Evolutionary conservation across 129 eudicot genomes (phyloP), one percentile per base, ranked within the genome.

Genomic region (Escallonia rubra): DNA sequence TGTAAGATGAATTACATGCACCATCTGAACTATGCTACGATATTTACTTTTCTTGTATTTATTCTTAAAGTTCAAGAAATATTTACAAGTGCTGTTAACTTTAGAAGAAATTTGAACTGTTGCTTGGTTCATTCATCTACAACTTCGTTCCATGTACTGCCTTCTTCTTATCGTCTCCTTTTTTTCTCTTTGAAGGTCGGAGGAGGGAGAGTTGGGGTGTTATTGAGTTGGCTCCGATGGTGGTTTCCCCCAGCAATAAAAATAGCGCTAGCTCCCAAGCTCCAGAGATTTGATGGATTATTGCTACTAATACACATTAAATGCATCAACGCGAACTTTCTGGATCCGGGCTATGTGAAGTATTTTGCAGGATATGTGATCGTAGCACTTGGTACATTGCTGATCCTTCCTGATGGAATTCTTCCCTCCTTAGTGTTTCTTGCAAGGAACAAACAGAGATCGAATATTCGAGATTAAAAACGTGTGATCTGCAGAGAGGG

Each of bases 401-500:
- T 41, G 64, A 65, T 78, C 82, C 38, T 43, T 85, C 86, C 72
- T 72, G 72, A 41, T 51, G 70, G 6, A 72, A 53, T 7, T 80
- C 91, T 77, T 84, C 90, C 68, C 83, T 78, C 6, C 91, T 77
- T 84, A 74, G 61, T 77, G 66, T 68, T 63, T 62, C 83, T 15
- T 70, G 65, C 67, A 78, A 56, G 34, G 66, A 55, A 60, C 75
- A 66, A 12, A 55, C 96, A 85, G 75, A 89, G 83, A 74, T 93
- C 83, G 76, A 67, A 59, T 61, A 49, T 45, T 76, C 80, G 43
- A 66, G 74, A 70, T 79, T 67, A 54, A 59, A 75, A 5, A 83
- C 72, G n/a, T 61, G 72, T 50, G 89, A 79, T 68, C 96, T 81
- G 66, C 93, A 89, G 7, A 89, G 75, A 5, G 96, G 96, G 52